Evolutionary conservation across 805 yeast species (phyloP).

Genomic region (Myxozyma melibiosi): DNA sequence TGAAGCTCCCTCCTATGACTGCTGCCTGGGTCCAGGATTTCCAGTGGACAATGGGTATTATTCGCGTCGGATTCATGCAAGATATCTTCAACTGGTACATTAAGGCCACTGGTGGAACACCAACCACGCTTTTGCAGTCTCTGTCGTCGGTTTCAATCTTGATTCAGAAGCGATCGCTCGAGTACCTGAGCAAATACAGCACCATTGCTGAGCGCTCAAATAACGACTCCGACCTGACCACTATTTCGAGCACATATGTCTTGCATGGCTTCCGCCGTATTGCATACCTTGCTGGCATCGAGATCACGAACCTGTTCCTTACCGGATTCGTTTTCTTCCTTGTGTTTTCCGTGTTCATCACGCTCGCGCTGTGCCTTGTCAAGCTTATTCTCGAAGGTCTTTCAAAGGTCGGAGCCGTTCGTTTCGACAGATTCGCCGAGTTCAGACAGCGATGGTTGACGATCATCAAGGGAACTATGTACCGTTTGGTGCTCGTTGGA

Average conservation of each 20-base stretch:
- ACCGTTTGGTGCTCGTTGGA: slow-evolving; percentile 78
- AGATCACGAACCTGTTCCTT: slow-evolving; percentile 79
- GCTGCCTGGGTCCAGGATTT: slow-evolving; percentile 98
- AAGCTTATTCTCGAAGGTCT: slow-evolving; percentile 69
- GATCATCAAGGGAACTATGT: slow-evolving; percentile 86
- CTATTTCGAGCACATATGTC: slow-evolving; percentile 65
- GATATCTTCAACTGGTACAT: slow-evolving; percentile 81
- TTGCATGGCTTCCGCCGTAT: slow-evolving; percentile 93
- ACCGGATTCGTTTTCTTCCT: slow-evolving; percentile 85
- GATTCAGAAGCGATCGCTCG: slow-evolving; percentile 63
- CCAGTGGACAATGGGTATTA: slow-evolving; percentile 94
- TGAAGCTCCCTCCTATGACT: slow-evolving; percentile 93
- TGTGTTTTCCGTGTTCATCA: slow-evolving; percentile 64
- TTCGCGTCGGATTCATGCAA: slow-evolving; percentile 76
- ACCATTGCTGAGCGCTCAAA: slow-evolving; percentile 48
- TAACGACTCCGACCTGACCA: slow-evolving; percentile 55
- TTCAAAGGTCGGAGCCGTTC: slow-evolving; percentile 61
- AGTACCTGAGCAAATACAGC: slow-evolving; percentile 11
- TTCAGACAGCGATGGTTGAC: slow-evolving; percentile 81
- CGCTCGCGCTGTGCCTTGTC: slow-evolving; percentile 56
- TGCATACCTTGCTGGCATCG: slow-evolving; percentile 79
- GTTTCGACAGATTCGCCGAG: slow-evolving; percentile 66
- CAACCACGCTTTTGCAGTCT: slow-evolving; percentile 73
- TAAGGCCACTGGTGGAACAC: slow-evolving; percentile 88
- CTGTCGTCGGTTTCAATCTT: slow-evolving; percentile 71